Percentiles rank a stretch among this genome's conserved stretches.
phyloP scores from a whole-genome alignment of 495 filamentous ascomycete species.

The Neurospora sp. region DNA sequence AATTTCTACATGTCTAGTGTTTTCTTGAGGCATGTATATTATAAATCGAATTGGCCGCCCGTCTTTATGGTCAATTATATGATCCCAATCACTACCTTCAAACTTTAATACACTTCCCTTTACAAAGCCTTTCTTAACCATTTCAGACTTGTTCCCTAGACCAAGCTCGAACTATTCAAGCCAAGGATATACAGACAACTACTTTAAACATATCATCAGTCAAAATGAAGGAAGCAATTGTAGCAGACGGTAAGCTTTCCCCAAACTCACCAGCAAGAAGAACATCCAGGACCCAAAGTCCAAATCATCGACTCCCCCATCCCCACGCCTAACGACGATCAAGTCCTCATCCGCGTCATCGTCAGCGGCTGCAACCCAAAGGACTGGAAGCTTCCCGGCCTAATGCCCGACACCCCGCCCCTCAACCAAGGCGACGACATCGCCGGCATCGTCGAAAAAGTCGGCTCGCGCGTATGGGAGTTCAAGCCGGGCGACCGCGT shows the following conservation, averaged over 20 bases:
- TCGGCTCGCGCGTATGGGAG: slow-evolving; percentile 50
- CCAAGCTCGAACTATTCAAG: not conserved
- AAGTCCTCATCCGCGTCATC: slow-evolving; percentile 63
- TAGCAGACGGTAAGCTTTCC: slow-evolving; percentile 29
- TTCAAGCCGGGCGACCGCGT: slow-evolving; percentile 62
- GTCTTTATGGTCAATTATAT: not conserved
- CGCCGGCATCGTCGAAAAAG: slow-evolving; percentile 53
- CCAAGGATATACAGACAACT: not conserved
- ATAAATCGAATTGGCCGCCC: not conserved
- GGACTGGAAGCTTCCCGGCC: slow-evolving; percentile 54
- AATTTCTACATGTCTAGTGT: not conserved
- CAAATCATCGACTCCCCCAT: slow-evolving; percentile 54
- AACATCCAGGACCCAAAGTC: slow-evolving; percentile 35
- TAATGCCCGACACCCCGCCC: not conserved
- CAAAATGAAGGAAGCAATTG: slow-evolving; percentile 58
- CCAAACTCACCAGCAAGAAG: not conserved
- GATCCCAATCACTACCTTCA: not conserved
- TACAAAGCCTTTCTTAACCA: not conserved
- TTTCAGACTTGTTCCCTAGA: not conserved
- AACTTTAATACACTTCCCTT: too few relatives aligned
- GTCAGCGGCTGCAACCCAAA: slow-evolving; percentile 68
- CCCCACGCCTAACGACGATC: slow-evolving; percentile 47
- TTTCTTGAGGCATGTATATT: not conserved
- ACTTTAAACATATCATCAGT: not conserved
- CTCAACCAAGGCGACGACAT: slow-evolving; percentile 64